Base-by-base conservation (phyloP, 768 basidiomycete species). In the Lentinula lateritia region DNA sequence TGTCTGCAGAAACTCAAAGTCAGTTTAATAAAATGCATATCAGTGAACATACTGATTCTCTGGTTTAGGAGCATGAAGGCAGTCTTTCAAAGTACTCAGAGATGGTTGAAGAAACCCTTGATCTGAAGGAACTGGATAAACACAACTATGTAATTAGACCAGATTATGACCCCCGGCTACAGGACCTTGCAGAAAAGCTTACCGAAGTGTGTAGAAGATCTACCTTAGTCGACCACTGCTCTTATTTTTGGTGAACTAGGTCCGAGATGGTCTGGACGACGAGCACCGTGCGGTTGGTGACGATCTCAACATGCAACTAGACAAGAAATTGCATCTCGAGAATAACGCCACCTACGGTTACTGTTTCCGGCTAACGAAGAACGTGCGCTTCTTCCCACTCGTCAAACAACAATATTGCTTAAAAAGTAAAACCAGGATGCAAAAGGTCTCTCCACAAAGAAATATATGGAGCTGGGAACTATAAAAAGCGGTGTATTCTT, bases 21-120 rank as follows among this genome's bases (percentile, higher is more conserved):
- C 62, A 46, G 78, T 43, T 50, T 45, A 3, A 39, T 42, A 12
- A 18, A 5, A 8, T 52, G 6, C 28, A 39, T 16, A n/a, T 28
- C 10, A 32, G 41, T 35, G 2, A 52, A 46, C n/a, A 42, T n/a
- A n/a, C 20, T 20, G 18, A 48, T 48, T 9, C 0, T 10, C 9
- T 48, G 3, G 0, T 48, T 12, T 66, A 95, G 93, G 80, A 87
- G 64, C 81, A 84, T 64, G 74, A 83, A 16, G 72, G 70, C 0
- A 86, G 77, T 55, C 82, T 98, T 5, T 79, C 78, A 12, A 92
- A 92, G 69, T 96, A 95, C 67, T 79, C 83, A 2, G 92, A 95
- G 63, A 95, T 98, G 92, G 95, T 98, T 2, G 94, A 98, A 71
- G 87, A 92, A 63, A 98, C 97, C 0, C 84, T 99, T 46, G 97